Base-by-base conservation (phyloP, 2,329 filamentous ascomycete species). In the Verruconis gallopava region DNA sequence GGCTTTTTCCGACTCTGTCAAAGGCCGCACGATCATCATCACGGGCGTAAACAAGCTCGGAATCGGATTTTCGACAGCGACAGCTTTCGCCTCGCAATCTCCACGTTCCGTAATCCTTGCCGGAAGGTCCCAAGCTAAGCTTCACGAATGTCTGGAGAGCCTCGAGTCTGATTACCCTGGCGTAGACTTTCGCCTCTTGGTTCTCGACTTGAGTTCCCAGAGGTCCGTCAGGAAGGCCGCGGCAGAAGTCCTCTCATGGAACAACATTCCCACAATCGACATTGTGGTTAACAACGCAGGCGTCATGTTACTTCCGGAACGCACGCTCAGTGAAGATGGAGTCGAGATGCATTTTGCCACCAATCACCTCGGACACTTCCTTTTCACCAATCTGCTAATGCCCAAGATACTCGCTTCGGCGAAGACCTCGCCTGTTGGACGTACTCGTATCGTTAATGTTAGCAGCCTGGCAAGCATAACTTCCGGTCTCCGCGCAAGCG, bases 261-360 rank as follows among this genome's bases (percentile, higher is more conserved):
- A 52, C 4, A 56, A 58, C 25, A 50, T 63, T 13, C 55, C 52
- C 1, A 42, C 43, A 5, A 47, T 66, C 20, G 57, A 65, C 36
- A 56, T 68, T 19, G 40, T 69, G 1, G 51, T 69, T 40, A 65
- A 66, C 46, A 69, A 64, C 39, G 66, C 67, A 0, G 66, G 57
- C 12, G 49, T 68, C 21, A 66, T 65, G 57, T 58, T 51, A 1
- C 14, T 57, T n/a, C 47, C 46, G 6, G 53, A 59, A 4, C 58
- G 57, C 19, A 15, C 19, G 13, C n/a, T 30, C 9, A 30, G 25
- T n/a, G 18, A 43, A 12, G 35, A 47, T 14, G 46, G 46, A 13
- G 37, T 32, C 33, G 46, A 47, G 21, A 3, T 33, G 4, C 44
- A 47, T 6, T 39, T 47, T 18, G 46, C 44, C 13, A 44, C 41